Evolutionary conservation across 495 filamentous ascomycete species (phyloP), one percentile per base, ranked within the genome.

Genomic region (Xylaria cubensis): DNA sequence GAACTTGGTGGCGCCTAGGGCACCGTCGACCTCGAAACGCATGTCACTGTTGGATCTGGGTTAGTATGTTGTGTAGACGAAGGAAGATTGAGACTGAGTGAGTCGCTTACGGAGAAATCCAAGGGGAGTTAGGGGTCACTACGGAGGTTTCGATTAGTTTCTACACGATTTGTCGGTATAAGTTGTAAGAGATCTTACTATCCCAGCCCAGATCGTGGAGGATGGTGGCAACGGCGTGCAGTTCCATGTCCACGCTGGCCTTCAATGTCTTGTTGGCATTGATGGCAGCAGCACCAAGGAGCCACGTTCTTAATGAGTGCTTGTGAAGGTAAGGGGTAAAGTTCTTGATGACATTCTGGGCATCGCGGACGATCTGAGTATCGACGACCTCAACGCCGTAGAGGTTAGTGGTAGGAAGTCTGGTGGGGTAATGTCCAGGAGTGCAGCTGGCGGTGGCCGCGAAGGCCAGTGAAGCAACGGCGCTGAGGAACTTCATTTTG

Each of bases 1-100:
- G 51, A 92, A 83, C 63, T 87, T 91, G 4, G 93, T 92, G 76
- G 95, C 94, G 9, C 95, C 95, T 0, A 97, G 92, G 2, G 93
- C 94, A 6, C 94, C 95, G 39, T 93, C 82, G 29, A 84, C 78
- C 74, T 83, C 82, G 73, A 83, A 84, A 26, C 79, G 74, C 34
- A 75, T 77, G 62, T 80, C 80, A 36, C 48, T 61, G 65, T 67
- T 79, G 63, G 75, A 69, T 50, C 74, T 9, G n/a, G 12, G 9
- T 68, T 19, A 68, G 50, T 10, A 26, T 73, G 17, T 29, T 17
- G 32, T 8, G 36, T 4, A 39, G 39, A 2, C 8, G 36, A 32
- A 29, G 34, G 39, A 8, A 44, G n/a, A 42, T n/a, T 4, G 8
- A 10, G 19, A 2, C 29, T 36, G 13, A 13, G 36, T 6, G 24